Conservation (phyloP, 2,329 filamentous ascomycete species). For the Tolypocladium album region DNA sequence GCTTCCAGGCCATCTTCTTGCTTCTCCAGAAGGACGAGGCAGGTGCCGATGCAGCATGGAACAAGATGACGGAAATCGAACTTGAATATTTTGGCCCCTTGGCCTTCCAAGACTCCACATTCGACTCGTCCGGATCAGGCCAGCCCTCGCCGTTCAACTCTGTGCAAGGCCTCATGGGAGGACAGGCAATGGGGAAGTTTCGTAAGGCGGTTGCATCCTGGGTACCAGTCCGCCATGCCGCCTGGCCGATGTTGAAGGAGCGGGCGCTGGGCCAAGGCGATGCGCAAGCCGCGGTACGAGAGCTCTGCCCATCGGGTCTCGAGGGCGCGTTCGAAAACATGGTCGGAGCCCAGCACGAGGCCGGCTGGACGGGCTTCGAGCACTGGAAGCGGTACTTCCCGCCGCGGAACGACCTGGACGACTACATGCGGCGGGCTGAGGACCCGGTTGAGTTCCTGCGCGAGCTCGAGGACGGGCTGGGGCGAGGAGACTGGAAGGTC, state of each 20-base stretch:
- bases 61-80: not conserved
- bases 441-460: not conserved
- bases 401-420: not conserved
- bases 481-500: not conserved
- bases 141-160: not conserved
- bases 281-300: not conserved
- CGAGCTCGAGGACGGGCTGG: not conserved
- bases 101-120: not conserved
- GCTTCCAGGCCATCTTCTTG: not conserved
- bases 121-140: not conserved
- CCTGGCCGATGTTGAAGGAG: not conserved
- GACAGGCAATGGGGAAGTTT: not conserved
- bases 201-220: not conserved
- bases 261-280: not conserved
- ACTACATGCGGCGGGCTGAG: not conserved
- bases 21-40: not conserved
- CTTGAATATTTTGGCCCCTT: not conserved
- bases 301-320: not conserved
- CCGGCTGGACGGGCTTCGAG: not conserved
- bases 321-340: not conserved
- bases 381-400: not conserved
- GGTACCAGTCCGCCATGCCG: not conserved
- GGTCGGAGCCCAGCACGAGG: not conserved
- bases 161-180: not conserved
- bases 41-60: not conserved